phyloP scores from a whole-genome alignment of 805 yeast species.

The Candida ulmi region DNA sequence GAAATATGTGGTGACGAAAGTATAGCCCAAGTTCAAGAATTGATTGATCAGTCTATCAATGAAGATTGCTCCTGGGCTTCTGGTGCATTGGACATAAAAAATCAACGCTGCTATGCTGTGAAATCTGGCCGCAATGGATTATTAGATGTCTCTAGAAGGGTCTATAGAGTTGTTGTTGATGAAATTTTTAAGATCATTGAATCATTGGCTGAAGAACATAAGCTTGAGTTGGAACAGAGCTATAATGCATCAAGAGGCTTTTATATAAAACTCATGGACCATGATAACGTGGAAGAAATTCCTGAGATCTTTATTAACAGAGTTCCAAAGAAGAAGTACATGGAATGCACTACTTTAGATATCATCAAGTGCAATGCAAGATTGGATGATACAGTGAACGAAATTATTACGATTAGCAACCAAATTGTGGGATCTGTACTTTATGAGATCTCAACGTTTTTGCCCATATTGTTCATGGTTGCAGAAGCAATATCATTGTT shows the following conservation, averaged over 20 bases:
- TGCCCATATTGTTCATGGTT: conserved; percentile 34
- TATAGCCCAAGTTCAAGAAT: conserved; percentile 15
- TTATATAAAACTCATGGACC: conserved; percentile 26
- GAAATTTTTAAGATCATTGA: conserved; percentile 28
- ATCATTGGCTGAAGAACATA: conserved; percentile 18
- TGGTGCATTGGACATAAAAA: conserved; percentile 33
- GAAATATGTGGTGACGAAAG: conserved; percentile 23
- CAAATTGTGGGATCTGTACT: conserved; percentile 29
- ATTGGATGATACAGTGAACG: conserved; percentile 33
- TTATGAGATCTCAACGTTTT: conserved; percentile 19
- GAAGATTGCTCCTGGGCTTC: conserved; percentile 39
- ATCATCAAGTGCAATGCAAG: conserved; percentile 36
- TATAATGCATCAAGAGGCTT: conserved; percentile 36
- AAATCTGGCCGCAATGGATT: conserved; percentile 40
- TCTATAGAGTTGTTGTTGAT: conserved; percentile 32
- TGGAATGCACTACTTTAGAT: conserved; percentile 36
- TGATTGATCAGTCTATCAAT: conserved; percentile 31
- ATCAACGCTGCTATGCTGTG: conserved; percentile 40
- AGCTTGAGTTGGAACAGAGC: conserved; percentile 24
- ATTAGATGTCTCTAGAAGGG: conserved; percentile 37
- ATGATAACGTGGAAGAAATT: conserved; percentile 14
- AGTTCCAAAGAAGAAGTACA: conserved; percentile 22
- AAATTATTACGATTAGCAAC: conserved; percentile 38
- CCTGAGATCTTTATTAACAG: conserved; percentile 32
- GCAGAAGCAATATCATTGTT: conserved; percentile 38